A percentile compares a stretch with the other conserved stretches of the same genome.
These are phyloP conservation scores for Trametes polyzona DNA, from an alignment of 1,284 basidiomycete genomes.

Conservation along the genomic window DNA sequence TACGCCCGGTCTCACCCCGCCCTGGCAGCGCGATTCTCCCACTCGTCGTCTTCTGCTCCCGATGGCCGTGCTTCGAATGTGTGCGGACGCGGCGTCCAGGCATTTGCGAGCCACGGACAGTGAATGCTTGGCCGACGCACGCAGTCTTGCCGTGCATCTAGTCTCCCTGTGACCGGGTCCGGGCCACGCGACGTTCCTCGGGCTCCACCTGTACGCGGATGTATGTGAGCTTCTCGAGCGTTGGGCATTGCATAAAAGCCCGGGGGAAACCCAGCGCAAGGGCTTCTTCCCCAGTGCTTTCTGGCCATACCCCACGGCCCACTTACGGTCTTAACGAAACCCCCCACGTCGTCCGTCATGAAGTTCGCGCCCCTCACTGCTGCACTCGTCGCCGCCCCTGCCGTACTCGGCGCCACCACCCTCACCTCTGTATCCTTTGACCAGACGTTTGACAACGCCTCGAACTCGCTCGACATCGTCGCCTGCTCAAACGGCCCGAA, in stretches of 20 bases:
- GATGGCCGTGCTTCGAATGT: slow-evolving; percentile 1
- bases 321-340: too few species aligned
- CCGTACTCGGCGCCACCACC: slow-evolving; percentile 28
- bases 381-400: slow-evolving; percentile 24
- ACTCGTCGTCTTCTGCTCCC: slow-evolving; percentile 7
- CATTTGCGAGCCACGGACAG: slow-evolving; percentile 1
- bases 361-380: slow-evolving; percentile 26
- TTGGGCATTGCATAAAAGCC: neutral
- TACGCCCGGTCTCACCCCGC: slow-evolving; percentile 6
- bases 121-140: slow-evolving; percentile 4
- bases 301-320: neutral
- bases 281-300: neutral
- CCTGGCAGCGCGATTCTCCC: too few species aligned
- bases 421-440: slow-evolving; percentile 46
- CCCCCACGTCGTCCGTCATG: slow-evolving; percentile 6
- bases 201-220: neutral
- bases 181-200: neutral
- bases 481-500: slow-evolving; percentile 53
- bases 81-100: slow-evolving; percentile 1
- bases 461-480: slow-evolving; percentile 38
- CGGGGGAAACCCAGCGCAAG: neutral
- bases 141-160: neutral
- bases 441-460: slow-evolving; percentile 43
- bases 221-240: neutral
- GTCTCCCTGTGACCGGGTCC: slow-evolving; percentile 1